Evolutionary conservation across 192 early-diverging fungal species (phyloP).

Genomic region (Radiomyces spectabilis): DNA sequence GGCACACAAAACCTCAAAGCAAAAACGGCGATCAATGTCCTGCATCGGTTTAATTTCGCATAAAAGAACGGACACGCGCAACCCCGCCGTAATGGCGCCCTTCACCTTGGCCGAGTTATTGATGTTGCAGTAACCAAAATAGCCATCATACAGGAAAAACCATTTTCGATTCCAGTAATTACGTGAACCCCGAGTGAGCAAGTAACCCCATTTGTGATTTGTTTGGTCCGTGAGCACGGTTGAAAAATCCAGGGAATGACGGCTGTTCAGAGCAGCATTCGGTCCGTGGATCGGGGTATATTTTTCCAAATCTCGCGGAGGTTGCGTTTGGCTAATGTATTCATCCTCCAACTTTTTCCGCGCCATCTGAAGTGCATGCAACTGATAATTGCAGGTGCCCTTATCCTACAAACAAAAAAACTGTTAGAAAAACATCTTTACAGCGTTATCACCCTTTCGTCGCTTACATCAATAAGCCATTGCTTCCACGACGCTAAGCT

Average conservation of each 20-base stretch:
- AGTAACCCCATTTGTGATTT: constrained; percentile 56
- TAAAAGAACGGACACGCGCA: constrained; percentile 46
- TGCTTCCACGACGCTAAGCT: constrained; percentile 28
- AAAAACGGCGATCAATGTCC: constrained; percentile 61
- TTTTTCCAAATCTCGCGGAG: constrained; percentile 12
- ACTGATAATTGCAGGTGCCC: constrained; percentile 24
- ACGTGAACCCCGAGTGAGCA: constrained; percentile 39
- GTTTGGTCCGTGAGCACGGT: neutral
- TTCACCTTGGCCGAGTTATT: constrained; percentile 15
- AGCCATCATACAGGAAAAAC: constrained; percentile 53
- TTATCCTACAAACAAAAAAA: constrained; percentile 19
- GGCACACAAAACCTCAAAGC: constrained; percentile 58
- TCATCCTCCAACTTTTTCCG: constrained; percentile 29
- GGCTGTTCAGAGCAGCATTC: neutral
- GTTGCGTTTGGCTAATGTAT: constrained; percentile 13
- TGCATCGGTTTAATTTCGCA: constrained; percentile 45
- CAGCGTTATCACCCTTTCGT: neutral
- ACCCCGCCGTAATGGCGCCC: constrained; percentile 25
- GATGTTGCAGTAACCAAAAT: constrained; percentile 37
- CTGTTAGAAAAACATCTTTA: neutral
- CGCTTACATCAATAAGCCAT: constrained; percentile 30
- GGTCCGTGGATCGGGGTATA: constrained; percentile 1
- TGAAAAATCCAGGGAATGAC: neutral
- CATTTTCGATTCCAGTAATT: constrained; percentile 47
- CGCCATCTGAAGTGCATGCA: constrained; percentile 19